Conservation (phyloP, 1,139 yeast species). For the Protomyces inundatus region DNA sequence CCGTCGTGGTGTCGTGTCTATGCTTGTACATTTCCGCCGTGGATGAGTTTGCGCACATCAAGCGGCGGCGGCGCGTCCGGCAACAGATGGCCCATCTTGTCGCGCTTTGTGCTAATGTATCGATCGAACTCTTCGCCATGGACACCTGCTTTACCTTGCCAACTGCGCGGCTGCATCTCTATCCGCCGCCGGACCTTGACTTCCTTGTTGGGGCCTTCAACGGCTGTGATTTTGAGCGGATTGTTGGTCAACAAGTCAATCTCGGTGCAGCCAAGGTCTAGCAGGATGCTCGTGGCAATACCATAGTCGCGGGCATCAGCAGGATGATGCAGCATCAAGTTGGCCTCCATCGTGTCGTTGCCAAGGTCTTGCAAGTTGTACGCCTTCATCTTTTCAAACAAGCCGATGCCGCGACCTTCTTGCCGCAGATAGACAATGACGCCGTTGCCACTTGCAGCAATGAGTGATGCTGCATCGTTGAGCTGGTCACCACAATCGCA, state of each 20-base stretch:
- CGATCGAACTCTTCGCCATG: conserved; percentile 83
- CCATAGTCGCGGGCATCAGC: conserved; percentile 93
- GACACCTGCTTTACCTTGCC: conserved; percentile 60
- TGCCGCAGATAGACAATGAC: conserved; percentile 94
- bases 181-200: conserved; percentile 76
- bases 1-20: background rate
- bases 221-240: conserved; percentile 93
- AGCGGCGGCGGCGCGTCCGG: conserved; percentile 38
- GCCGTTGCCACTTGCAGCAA: conserved; percentile 83
- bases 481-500: conserved; percentile 99
- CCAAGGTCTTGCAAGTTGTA: conserved; percentile 96
- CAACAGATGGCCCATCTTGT: conserved; percentile 92
- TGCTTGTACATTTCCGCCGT: background rate
- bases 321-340: conserved; percentile 85
- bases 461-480: conserved; percentile 91
- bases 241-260: conserved; percentile 84
- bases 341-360: conserved; percentile 97
- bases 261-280: conserved; percentile 70
- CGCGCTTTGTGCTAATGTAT: conserved; percentile 77
- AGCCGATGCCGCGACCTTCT: conserved; percentile 97
- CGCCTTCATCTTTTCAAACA: conserved; percentile 94
- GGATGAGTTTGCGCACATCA: background rate
- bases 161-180: conserved; percentile 94
- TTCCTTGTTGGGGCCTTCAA: conserved; percentile 70
- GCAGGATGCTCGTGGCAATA: conserved; percentile 83